phyloP scores from a whole-genome alignment of 2,329 filamentous ascomycete species.

The Diaporthe nobilis region DNA sequence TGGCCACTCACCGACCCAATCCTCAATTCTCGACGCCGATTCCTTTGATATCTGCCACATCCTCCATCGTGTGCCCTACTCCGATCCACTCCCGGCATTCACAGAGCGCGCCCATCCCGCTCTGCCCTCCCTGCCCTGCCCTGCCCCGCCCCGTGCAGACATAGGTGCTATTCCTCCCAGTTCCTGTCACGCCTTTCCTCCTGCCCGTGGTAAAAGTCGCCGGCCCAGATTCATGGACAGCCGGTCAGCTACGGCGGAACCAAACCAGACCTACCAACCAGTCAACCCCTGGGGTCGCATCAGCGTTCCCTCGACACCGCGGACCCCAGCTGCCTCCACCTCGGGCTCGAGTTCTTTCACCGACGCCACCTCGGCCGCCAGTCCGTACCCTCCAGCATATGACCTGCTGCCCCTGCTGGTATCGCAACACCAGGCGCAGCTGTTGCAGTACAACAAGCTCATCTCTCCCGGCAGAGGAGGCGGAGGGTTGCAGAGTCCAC shows the following conservation, averaged over 20 bases:
- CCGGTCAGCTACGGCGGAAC: constrained; percentile 64
- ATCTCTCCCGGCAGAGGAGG: constrained; percentile 68
- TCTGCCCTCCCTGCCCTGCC: background rate
- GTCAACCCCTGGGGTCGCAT: constrained; percentile 57
- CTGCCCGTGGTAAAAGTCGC: constrained; percentile 34
- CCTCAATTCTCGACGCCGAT: constrained; percentile 28
- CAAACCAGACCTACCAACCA: constrained; percentile 62
- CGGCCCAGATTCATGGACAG: constrained; percentile 63
- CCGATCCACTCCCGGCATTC: constrained; percentile 24
- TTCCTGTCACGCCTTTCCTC: constrained; percentile 32
- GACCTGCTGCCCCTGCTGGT: constrained; percentile 71
- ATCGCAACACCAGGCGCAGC: constrained; percentile 73
- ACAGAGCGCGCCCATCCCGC: background rate
- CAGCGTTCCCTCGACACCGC: constrained; percentile 49
- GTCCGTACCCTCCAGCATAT: constrained; percentile 55
- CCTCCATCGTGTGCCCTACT: constrained; percentile 25
- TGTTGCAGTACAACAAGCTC: constrained; percentile 76
- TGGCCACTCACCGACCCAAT: constrained; percentile 12
- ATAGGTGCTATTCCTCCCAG: constrained; percentile 4
- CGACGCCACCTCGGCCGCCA: constrained; percentile 47
- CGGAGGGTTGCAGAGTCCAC: constrained; percentile 69
- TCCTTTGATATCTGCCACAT: constrained; percentile 16
- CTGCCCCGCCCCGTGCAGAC: constrained; percentile 9
- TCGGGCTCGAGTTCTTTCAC: constrained; percentile 51
- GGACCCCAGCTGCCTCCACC: constrained; percentile 50